Evolutionary conservation across 192 early-diverging fungal genomes (phyloP).

Genomic region (Linderina pennispora): DNA sequence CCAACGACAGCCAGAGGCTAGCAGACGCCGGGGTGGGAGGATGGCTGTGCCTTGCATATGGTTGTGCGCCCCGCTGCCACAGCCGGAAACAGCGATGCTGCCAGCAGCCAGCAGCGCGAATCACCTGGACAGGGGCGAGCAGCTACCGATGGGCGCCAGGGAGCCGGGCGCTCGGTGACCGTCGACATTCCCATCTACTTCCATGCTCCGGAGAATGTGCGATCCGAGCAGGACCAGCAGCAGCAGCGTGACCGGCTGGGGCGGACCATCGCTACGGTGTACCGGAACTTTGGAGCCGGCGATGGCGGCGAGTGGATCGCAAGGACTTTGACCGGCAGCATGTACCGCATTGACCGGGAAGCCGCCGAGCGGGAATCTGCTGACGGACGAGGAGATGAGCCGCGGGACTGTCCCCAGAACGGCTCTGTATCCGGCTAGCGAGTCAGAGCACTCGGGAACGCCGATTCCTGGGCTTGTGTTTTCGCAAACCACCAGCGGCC

Average conservation of each 20-base stretch:
- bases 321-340: neutral
- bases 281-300: constrained; percentile 26
- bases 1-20: constrained; percentile 23
- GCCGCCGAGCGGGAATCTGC: constrained; percentile 1
- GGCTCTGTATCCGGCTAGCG: constrained; percentile 7
- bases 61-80: constrained; percentile 15
- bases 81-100: neutral
- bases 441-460: constrained; percentile 1
- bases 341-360: constrained; percentile 11
- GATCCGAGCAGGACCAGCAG: neutral
- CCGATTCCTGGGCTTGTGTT: constrained; percentile 17
- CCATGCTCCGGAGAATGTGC: no score
- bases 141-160: neutral
- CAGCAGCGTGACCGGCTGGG: neutral
- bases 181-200: no score
- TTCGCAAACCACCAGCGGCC: neutral
- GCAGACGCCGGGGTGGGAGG: constrained; percentile 22
- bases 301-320: constrained; percentile 31
- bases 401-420: constrained; percentile 3
- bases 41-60: constrained; percentile 40
- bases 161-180: no score
- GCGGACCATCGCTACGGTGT: constrained; percentile 1
- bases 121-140: neutral
- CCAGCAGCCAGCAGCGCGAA: neutral
- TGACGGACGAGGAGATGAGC: constrained; percentile 17